Evolutionary conservation across 352 stramenopile genomes (phyloP), one percentile per base, ranked within the genome.

Genomic region (Pythium grandisporangium): DNA sequence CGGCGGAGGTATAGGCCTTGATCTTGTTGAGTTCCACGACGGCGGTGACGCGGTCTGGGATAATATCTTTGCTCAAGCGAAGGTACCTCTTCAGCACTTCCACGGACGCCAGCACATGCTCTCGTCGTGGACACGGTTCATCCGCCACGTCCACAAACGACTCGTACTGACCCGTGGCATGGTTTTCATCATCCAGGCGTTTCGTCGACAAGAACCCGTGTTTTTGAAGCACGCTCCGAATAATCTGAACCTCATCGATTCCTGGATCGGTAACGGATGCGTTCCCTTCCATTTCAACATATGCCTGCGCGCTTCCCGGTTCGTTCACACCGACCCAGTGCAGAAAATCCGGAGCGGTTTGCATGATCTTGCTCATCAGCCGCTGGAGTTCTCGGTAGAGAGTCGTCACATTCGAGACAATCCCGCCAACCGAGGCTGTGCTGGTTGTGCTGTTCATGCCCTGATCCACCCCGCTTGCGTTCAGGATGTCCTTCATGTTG

Each of bases 191-290:
- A 35, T 84, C 67, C 30, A 87, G 55, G 26, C 62, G 66, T 44
- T 76, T 81, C 11, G 76, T 79, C 20, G 61, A 71, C 27, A 89
- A 53, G 19, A 70, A 87, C 19, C 74, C 78, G 45, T 89, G 76
- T 45, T 88, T 92, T 46, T 89, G 66, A 7, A 92, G 58, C 34
- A 92, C 78, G 17, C 67, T 75, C 30, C 73, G 75, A 36, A 92
- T 87, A 45, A 92, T 88, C 51, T 88, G 75, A 17, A 79, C 62
- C 41, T 92, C 78, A 43, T 92, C 78, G 33, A 92, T 78, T 30
- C 73, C 75, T 30, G 73, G 58, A 37, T 92, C 78, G 0, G 68
- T 86, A 44, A 88, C 78, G 4, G 66, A 72, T n/a, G 71, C 69
- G 34, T 84, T 85, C 27, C 69, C 78, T 44, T 92, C 75, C 26